Conservation (phyloP, 2,329 filamentous ascomycete species). For the Fusarium graminum region DNA sequence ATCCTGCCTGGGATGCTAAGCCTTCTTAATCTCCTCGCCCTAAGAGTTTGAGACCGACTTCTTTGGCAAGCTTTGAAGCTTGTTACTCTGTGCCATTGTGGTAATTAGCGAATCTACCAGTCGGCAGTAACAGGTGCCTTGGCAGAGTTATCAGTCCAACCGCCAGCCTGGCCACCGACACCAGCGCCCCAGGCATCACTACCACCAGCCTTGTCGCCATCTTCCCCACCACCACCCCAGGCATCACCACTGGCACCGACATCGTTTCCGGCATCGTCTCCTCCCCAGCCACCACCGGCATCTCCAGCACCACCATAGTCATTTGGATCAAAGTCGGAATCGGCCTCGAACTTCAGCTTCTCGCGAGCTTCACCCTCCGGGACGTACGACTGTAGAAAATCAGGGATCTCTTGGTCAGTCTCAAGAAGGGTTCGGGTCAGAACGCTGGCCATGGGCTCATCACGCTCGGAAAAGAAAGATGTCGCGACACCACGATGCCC, state of each 20-base stretch:
- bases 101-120: conserved; percentile 21
- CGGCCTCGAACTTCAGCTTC: conserved; percentile 67
- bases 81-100: neutral
- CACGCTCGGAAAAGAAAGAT: conserved; percentile 86
- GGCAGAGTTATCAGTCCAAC: conserved; percentile 14
- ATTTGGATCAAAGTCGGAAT: conserved; percentile 64
- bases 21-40: neutral
- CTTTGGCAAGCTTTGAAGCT: neutral
- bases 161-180: neutral
- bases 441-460: conserved; percentile 78
- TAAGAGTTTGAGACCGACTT: neutral
- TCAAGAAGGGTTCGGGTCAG: conserved; percentile 87
- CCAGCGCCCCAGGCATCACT: conserved; percentile 2
- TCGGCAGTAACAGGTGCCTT: neutral
- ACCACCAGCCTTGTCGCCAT: neutral
- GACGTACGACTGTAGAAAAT: conserved; percentile 78
- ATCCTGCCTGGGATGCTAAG: neutral
- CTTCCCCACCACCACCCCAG: conserved; percentile 21
- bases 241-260: conserved; percentile 18
- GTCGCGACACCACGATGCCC: conserved; percentile 88
- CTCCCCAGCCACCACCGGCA: conserved; percentile 37
- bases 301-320: conserved; percentile 50
- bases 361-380: conserved; percentile 66
- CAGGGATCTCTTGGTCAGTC: conserved; percentile 80
- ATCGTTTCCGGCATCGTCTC: conserved; percentile 18